Conservation (phyloP, 768 basidiomycete genomes). For the Phlebiopsis gigantea region DNA sequence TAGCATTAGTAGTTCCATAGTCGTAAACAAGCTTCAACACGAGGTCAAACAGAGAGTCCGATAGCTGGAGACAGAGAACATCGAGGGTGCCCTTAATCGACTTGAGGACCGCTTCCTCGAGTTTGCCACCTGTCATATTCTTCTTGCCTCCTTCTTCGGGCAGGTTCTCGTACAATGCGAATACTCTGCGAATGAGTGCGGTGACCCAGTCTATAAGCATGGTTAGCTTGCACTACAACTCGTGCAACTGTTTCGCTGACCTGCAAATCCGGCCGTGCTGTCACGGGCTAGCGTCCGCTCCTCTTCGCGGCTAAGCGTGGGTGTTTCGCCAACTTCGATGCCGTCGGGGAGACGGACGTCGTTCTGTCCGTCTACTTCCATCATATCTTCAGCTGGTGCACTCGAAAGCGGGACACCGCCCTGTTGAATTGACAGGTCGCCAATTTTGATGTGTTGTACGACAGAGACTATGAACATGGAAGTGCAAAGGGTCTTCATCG, state of each 20-base stretch:
- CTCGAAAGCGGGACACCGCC: constrained; percentile 53
- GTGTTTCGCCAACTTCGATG: constrained; percentile 34
- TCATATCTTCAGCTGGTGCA: constrained; percentile 46
- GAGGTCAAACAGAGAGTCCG: constrained; percentile 75
- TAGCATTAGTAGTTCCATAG: constrained; percentile 85
- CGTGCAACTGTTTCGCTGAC: constrained; percentile 30
- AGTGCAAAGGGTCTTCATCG: constrained; percentile 72
- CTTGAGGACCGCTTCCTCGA: constrained; percentile 71
- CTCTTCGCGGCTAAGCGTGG: constrained; percentile 52
- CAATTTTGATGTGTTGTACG: constrained; percentile 73
- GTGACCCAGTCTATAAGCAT: constrained; percentile 65
- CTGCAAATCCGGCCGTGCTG: constrained; percentile 74
- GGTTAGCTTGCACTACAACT: background rate
- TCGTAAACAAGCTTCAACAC: constrained; percentile 80
- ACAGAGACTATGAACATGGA: constrained; percentile 73
- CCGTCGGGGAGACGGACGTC: constrained; percentile 47
- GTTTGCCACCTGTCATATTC: constrained; percentile 82
- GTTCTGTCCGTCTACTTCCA: constrained; percentile 48
- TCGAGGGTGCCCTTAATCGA: constrained; percentile 78
- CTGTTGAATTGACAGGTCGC: constrained; percentile 63
- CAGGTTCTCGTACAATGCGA: constrained; percentile 84
- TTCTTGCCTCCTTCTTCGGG: constrained; percentile 91
- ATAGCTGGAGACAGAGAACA: constrained; percentile 75
- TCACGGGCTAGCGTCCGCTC: constrained; percentile 71
- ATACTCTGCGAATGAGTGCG: constrained; percentile 69